Evolutionary conservation across 2,329 filamentous ascomycete species (phyloP), one percentile per base, ranked within the genome.

Genomic region (Zymoseptoria pseudotritici): DNA sequence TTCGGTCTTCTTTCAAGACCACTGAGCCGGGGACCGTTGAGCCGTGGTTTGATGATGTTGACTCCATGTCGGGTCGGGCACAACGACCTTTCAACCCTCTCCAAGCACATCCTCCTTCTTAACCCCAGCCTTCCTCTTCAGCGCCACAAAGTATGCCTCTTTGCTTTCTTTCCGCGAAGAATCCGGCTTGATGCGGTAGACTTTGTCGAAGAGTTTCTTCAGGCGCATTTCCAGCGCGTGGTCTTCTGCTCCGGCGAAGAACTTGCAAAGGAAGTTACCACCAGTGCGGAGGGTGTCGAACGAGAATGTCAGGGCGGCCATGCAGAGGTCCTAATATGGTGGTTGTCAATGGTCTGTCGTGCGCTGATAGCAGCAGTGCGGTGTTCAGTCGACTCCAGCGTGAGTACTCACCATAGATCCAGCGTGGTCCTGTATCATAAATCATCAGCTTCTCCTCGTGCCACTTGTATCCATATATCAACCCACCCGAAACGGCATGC

Each of bases 261-360:
- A 99, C 75, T 99, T 99, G 82, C 93, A 97, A 52, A 99, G 83
- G 68, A 99, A 96, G 73, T 96, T 88, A 1, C 95, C 94, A 20
- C 90, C 91, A 3, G 83, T 76, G 67, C 84, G 87, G 21, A 99
- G 81, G 7, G 90, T 94, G 67, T 96, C 90, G 74, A 86, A 90
- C 55, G 88, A 86, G 76, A 99, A 99, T 13, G 82, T 80, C 51
- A 99, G 79, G 3, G 94, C 94, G 22, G 93, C 90, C 63, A 83
- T 78, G 75, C 94, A 99, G 50, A 99, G 85, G 73, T 97, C 91
- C 94, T 97, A 53, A 10, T n/a, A 22, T 53, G 52, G 5, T 46
- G 36, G 3, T 31, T 29, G 52, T 53, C 52, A 53, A 53, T 53
- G 11, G 13, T 53, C 22, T 13, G 17, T 19, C 13, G 5, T 22